phyloP scores from a whole-genome alignment of 2,329 filamentous ascomycete species.

The Neonectria faginata region DNA sequence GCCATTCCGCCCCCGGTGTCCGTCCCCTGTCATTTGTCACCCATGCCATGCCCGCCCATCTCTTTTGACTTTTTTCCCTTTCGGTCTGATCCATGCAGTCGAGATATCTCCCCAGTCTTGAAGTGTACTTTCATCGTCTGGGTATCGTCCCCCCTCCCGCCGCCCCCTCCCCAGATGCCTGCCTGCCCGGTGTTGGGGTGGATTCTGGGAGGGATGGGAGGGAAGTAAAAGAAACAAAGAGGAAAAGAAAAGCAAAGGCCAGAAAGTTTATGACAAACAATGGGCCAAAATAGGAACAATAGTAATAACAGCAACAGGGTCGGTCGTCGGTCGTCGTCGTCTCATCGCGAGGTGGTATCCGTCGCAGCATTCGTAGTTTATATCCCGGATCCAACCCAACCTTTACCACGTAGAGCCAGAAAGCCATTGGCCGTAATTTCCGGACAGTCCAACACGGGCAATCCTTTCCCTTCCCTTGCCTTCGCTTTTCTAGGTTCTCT shows the following conservation, averaged over 20 bases:
- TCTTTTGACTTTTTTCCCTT: conserved; percentile 32
- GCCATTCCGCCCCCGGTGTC: conserved; percentile 41
- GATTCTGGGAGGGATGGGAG: background rate
- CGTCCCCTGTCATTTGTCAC: conserved; percentile 31
- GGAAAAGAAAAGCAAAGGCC: background rate
- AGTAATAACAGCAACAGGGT: background rate
- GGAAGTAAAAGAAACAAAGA: background rate
- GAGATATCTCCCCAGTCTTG: background rate
- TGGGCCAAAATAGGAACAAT: background rate
- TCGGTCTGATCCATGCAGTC: conserved; percentile 11
- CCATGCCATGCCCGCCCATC: conserved; percentile 32
- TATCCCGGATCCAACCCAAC: conserved; percentile 5
- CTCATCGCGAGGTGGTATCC: background rate
- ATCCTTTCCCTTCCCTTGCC: conserved; percentile 1
- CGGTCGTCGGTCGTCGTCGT: no score
- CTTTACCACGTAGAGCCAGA: conserved; percentile 1
- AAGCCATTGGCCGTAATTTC: conserved; percentile 28
- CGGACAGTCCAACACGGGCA: conserved; percentile 25
- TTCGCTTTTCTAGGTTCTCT: background rate
- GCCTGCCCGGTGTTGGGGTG: background rate
- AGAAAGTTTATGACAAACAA: background rate
- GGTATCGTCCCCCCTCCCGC: no score
- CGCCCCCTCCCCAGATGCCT: background rate
- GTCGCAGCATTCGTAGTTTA: background rate
- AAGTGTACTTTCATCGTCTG: background rate